phyloP scores from a whole-genome alignment of 257 asterid species.

The Solanum corneliomulleri region DNA sequence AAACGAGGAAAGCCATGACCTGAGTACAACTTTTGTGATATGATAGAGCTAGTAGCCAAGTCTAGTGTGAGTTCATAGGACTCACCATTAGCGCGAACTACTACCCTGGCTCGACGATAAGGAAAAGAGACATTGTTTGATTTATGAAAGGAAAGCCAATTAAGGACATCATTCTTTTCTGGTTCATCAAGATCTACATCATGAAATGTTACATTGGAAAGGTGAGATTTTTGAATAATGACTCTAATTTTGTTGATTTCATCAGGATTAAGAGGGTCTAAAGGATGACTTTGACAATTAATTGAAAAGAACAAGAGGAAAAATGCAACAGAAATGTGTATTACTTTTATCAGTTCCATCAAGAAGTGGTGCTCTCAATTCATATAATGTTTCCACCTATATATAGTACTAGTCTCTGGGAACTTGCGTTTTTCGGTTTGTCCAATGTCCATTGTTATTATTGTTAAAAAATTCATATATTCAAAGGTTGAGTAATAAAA shows the following conservation, averaged over 20 bases:
- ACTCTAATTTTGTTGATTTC: slow-evolving; percentile 31
- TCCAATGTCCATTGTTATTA: no score
- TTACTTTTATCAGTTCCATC: neutral
- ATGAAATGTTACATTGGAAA: neutral
- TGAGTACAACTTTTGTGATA: slow-evolving; percentile 25
- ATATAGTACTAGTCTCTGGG: neutral
- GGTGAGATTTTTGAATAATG: neutral
- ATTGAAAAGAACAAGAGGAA: neutral
- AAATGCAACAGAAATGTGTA: neutral
- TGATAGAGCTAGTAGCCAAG: slow-evolving; percentile 14
- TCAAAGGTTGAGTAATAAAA: no score
- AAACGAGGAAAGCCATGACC: slow-evolving; percentile 54
- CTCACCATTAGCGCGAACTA: slow-evolving; percentile 20
- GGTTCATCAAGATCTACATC: slow-evolving; percentile 9
- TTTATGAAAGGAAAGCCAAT: slow-evolving; percentile 23
- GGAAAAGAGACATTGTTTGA: slow-evolving; percentile 12
- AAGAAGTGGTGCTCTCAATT: neutral
- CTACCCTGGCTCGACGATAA: slow-evolving; percentile 31
- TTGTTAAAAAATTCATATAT: no score
- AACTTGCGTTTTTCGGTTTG: no score
- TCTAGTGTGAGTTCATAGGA: slow-evolving; percentile 38
- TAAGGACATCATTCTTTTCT: slow-evolving; percentile 34
- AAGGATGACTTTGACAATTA: slow-evolving; percentile 28
- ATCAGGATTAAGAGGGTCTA: slow-evolving; percentile 53
- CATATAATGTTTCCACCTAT: neutral